Conservation (phyloP, 768 basidiomycete species). For the Kwoniella shandongensis region DNA sequence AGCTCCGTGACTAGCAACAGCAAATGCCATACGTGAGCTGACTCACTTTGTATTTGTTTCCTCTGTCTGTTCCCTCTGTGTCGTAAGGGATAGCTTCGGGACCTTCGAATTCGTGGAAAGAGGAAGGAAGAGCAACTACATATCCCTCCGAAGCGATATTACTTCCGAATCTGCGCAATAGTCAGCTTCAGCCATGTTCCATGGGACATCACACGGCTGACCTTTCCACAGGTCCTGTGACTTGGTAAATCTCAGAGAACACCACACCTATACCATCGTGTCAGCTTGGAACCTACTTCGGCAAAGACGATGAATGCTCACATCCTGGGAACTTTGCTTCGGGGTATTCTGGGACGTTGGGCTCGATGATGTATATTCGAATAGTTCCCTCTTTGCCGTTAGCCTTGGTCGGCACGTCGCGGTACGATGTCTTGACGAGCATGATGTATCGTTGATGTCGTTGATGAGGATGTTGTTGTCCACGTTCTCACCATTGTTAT, state of each 20-base stretch:
- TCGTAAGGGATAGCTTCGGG: conserved; percentile 88
- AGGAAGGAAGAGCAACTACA: conserved; percentile 52
- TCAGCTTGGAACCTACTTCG: conserved; percentile 1
- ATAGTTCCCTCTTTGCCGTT: conserved; percentile 65
- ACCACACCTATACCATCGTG: conserved; percentile 55
- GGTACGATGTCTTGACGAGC: conserved; percentile 76
- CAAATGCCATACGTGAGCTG: not conserved
- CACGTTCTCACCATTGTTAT: no score
- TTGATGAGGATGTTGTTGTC: not conserved
- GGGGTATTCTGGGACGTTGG: conserved; percentile 75
- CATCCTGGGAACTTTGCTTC: conserved; percentile 85
- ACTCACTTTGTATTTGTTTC: conserved; percentile 84
- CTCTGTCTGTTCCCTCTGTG: conserved; percentile 79
- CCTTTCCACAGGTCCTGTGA: conserved; percentile 94
- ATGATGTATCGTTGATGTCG: conserved; percentile 55
- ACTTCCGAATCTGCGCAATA: conserved; percentile 45
- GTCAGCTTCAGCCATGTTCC: not conserved
- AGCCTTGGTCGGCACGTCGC: conserved; percentile 73
- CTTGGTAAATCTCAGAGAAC: conserved; percentile 81
- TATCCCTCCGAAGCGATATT: conserved; percentile 52
- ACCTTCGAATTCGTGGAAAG: conserved; percentile 88
- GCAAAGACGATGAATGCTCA: conserved; percentile 1
- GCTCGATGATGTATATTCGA: conserved; percentile 79
- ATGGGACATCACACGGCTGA: conserved; percentile 53
- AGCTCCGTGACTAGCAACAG: not conserved